Conservation (phyloP, 164 flowering plant species). For the Vitis amurensis region DNA sequence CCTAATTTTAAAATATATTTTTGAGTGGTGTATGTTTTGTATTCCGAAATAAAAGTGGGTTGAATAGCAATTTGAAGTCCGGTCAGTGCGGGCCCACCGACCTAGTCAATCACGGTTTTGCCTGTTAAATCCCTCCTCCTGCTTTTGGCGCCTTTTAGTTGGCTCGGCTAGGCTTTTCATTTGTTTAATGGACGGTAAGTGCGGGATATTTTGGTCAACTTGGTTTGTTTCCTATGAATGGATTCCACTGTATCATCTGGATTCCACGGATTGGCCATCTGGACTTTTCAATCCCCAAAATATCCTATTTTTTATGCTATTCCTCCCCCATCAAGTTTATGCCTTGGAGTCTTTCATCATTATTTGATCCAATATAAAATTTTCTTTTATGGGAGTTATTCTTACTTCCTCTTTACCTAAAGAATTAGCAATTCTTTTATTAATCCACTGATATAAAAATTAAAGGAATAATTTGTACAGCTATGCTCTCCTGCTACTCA, state of each 20-base stretch:
- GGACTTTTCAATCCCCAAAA: background rate
- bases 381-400: too few species aligned
- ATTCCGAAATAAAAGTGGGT: slow-evolving; percentile 6
- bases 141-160: background rate
- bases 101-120: slow-evolving; percentile 27
- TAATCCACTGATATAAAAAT: too few species aligned
- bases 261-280: background rate
- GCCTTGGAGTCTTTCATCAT: too few species aligned
- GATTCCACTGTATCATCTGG: background rate
- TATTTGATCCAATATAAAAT: too few species aligned
- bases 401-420: too few species aligned
- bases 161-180: slow-evolving; percentile 17
- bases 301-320: too few species aligned
- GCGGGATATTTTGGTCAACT: slow-evolving; percentile 1
- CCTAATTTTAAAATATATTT: background rate
- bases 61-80: slow-evolving; percentile 25
- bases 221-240: too few species aligned
- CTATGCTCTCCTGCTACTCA: too few species aligned
- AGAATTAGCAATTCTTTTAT: too few species aligned
- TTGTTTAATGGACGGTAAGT: background rate
- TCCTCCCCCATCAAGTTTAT: too few species aligned
- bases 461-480: too few species aligned
- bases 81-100: slow-evolving; percentile 30
- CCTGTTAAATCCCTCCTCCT: background rate
- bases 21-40: slow-evolving; percentile 27